phyloP scores from a whole-genome alignment of 139 green algal species.

The Coccomyxa sp. region DNA sequence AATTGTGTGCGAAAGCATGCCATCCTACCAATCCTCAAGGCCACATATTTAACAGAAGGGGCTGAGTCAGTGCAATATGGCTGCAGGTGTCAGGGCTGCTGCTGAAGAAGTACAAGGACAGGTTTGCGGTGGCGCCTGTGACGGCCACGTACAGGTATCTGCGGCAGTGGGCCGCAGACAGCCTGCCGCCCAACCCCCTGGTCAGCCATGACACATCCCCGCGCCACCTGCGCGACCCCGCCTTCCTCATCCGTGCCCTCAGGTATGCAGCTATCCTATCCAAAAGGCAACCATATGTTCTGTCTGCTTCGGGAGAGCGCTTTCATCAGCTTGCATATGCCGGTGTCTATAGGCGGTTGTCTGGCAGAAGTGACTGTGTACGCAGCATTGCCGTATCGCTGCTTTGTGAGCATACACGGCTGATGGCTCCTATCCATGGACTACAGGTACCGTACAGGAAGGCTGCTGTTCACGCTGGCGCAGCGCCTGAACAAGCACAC shows the following conservation, averaged over 20 bases:
- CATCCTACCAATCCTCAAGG: neutral
- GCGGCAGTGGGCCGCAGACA: conserved; percentile 32
- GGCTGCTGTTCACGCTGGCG: conserved; percentile 73
- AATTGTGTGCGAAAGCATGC: neutral
- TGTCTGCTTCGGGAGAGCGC: neutral
- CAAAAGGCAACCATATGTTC: too few species aligned
- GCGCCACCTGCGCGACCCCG: conserved; percentile 65
- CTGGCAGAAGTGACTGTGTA: neutral
- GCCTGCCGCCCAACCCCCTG: conserved; percentile 74
- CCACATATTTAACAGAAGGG: too few species aligned
- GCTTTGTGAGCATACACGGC: neutral
- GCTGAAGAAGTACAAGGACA: conserved; percentile 75
- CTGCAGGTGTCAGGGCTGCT: conserved; percentile 67
- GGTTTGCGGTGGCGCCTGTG: conserved; percentile 64
- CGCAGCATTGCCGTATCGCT: neutral
- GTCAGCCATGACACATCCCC: conserved; percentile 69
- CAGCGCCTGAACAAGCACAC: conserved; percentile 71
- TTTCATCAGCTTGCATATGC: neutral
- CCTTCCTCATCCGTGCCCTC: conserved; percentile 62
- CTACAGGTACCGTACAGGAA: conserved; percentile 51
- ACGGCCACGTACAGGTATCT: conserved; percentile 55
- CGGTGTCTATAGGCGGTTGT: neutral
- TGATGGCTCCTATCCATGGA: neutral
- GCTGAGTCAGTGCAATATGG: neutral
- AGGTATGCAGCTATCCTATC: too few species aligned